These are phyloP conservation scores for Peronospora tabacina DNA, from an alignment of 352 stramenopile species.

Conservation along the genomic window DNA sequence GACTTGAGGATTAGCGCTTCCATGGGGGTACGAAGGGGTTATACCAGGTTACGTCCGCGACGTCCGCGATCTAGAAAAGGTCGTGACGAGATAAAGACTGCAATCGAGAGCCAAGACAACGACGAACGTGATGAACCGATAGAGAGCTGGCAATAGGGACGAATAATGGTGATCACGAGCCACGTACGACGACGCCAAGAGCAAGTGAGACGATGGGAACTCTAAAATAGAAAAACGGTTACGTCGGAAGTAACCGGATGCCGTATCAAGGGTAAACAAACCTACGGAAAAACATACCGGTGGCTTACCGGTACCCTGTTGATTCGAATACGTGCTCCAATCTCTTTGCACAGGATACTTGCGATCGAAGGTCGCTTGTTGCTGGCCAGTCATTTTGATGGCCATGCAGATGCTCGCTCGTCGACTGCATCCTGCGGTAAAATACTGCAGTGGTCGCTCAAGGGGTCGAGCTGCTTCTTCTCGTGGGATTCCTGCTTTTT, in stretches of 20 bases:
- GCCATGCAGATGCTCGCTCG: slow-evolving; percentile 18
- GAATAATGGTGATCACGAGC: too few relatives aligned
- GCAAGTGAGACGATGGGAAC: too few relatives aligned
- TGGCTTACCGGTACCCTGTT: neutral
- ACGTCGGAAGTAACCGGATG: too few relatives aligned
- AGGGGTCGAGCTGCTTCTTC: neutral
- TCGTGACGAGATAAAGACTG: neutral
- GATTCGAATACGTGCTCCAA: neutral
- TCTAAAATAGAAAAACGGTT: too few relatives aligned
- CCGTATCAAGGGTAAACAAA: too few relatives aligned
- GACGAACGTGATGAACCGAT: neutral
- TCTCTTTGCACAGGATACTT: neutral
- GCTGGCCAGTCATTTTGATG: neutral
- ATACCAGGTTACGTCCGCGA: slow-evolving; percentile 4
- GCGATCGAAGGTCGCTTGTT: too few relatives aligned
- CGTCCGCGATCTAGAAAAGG: neutral
- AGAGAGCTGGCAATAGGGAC: neutral
- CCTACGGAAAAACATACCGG: too few relatives aligned
- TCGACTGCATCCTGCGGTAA: slow-evolving; percentile 3
- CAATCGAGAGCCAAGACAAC: neutral
- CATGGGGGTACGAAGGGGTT: slow-evolving; percentile 25
- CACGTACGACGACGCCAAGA: too few relatives aligned
- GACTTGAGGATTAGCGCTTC: slow-evolving; percentile 64
- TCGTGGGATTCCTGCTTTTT: slow-evolving; percentile 1
- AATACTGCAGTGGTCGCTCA: neutral